phyloP scores from a whole-genome alignment of 768 basidiomycete species.

The Podaxis sp. region DNA sequence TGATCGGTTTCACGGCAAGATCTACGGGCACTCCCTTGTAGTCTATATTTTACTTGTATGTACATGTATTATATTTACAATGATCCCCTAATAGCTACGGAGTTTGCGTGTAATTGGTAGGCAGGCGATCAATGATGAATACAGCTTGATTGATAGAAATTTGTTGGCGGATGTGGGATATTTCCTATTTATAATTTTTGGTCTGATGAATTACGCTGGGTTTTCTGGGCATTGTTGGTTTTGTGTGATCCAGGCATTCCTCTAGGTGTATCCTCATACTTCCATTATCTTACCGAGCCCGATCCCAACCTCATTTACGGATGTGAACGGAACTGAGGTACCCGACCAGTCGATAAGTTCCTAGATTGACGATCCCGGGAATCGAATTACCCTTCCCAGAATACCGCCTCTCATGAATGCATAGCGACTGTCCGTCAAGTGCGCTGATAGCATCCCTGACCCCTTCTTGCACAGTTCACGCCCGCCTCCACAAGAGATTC shows the following conservation, averaged over 20 bases:
- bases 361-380: background rate
- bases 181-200: background rate
- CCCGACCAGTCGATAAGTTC: background rate
- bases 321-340: background rate
- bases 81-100: background rate
- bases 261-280: too few species aligned
- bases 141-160: background rate
- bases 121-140: background rate
- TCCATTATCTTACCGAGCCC: background rate
- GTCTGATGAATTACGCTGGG: background rate
- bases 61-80: background rate
- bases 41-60: background rate
- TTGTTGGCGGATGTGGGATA: conserved; percentile 3
- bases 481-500: background rate
- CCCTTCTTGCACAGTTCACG: background rate
- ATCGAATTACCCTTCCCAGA: background rate
- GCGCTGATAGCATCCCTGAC: background rate
- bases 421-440: background rate
- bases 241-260: too few species aligned
- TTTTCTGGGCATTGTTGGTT: too few species aligned
- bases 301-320: background rate
- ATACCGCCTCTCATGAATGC: background rate
- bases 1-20: background rate
- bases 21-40: background rate
- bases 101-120: background rate